phyloP scores from a whole-genome alignment of 2,329 filamentous ascomycete species.

The Xylariomycetidae sp. region DNA sequence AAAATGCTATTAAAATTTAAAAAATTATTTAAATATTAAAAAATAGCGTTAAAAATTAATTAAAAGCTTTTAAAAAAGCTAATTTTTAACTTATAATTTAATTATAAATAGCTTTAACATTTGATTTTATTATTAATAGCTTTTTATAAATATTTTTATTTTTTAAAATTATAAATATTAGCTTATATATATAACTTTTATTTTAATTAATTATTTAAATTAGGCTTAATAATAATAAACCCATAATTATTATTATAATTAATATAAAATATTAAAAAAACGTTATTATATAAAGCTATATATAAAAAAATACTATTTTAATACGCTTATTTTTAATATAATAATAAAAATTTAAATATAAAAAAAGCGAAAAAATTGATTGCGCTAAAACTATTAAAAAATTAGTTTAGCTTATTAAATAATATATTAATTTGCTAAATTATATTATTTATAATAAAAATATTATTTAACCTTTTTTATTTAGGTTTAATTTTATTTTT shows the following conservation, averaged over 20 bases:
- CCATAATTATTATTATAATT: neutral
- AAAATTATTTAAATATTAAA: neutral
- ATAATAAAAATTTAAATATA: too few species aligned
- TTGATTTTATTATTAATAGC: neutral
- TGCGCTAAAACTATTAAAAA: constrained; percentile 2
- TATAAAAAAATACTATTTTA: neutral
- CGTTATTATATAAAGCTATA: neutral
- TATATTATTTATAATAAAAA: constrained; percentile 1
- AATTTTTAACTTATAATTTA: neutral
- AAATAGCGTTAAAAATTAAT: neutral
- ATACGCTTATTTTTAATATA: too few species aligned
- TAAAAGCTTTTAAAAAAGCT: constrained; percentile 1
- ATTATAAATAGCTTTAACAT: neutral
- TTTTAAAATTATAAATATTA: neutral
- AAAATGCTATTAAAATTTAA: neutral
- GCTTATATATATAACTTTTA: constrained; percentile 1
- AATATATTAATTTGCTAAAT: neutral
- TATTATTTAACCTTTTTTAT: too few species aligned
- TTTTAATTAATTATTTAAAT: neutral
- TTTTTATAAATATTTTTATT: neutral
- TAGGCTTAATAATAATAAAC: too few species aligned
- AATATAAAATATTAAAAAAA: neutral
- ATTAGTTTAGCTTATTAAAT: neutral
- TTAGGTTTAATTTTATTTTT: too few species aligned
- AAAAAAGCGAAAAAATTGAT: too few species aligned